phyloP scores from a whole-genome alignment of 2,329 filamentous ascomycete species.

The Penicillium sp. region DNA sequence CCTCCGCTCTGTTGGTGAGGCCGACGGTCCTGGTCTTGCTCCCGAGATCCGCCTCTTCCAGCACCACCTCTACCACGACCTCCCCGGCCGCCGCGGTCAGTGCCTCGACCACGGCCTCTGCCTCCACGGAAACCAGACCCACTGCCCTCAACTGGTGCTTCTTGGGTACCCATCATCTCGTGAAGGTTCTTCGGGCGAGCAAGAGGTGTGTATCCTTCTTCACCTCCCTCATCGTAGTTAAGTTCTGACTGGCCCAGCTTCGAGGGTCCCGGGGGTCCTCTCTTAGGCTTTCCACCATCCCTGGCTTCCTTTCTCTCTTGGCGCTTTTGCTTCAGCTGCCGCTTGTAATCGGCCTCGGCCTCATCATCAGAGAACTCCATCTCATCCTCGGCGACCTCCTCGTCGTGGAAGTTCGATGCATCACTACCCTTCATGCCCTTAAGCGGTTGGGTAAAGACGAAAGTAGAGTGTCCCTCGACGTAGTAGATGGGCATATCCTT shows the following conservation, averaged over 20 bases:
- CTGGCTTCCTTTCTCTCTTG: slow-evolving; percentile 54
- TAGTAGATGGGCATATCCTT: slow-evolving; percentile 75
- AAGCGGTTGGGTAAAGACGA: slow-evolving; percentile 82
- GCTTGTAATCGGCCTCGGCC: slow-evolving; percentile 80
- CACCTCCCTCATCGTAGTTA: slow-evolving; percentile 65
- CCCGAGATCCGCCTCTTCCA: slow-evolving; percentile 31
- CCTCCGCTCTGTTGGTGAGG: slow-evolving; percentile 30
- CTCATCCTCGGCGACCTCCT: slow-evolving; percentile 83
- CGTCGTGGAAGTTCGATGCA: slow-evolving; percentile 91
- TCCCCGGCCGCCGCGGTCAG: slow-evolving; percentile 41
- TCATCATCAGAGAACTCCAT: slow-evolving; percentile 97
- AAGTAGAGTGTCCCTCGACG: slow-evolving; percentile 72
- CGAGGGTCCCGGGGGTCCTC: slow-evolving; percentile 38
- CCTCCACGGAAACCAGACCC: slow-evolving; percentile 44
- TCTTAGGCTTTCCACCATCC: slow-evolving; percentile 42
- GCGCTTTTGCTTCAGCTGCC: slow-evolving; percentile 66
- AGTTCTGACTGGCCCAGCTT: slow-evolving; percentile 48
- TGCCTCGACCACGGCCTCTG: slow-evolving; percentile 49
- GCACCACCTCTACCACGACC: slow-evolving; percentile 36
- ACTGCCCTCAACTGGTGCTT: slow-evolving; percentile 37
- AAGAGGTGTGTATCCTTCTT: slow-evolving; percentile 66
- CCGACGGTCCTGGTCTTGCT: slow-evolving; percentile 30
- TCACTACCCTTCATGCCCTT: slow-evolving; percentile 83
- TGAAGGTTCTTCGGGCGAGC: slow-evolving; percentile 65
- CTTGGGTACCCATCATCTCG: slow-evolving; percentile 47